Evolutionary conservation across 164 flowering plant genomes (phyloP).

Genomic region (Berberis thunbergii): DNA sequence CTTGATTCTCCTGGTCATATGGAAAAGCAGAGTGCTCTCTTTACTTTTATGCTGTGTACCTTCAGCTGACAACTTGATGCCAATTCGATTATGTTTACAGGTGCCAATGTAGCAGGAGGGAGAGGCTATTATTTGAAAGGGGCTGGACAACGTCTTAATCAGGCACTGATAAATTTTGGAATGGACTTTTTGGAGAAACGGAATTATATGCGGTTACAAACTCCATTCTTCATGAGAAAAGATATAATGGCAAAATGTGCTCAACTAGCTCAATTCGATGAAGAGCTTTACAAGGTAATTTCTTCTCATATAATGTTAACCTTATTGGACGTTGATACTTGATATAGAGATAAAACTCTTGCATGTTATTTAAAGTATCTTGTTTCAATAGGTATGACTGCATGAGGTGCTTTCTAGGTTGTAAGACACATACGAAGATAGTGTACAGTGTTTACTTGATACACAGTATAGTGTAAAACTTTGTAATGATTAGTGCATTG

Average conservation of each 20-base stretch:
- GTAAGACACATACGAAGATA: no score
- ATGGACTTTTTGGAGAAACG: conserved; percentile 62
- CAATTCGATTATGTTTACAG: conserved; percentile 18
- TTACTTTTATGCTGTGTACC: no score
- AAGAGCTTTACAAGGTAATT: conserved; percentile 92
- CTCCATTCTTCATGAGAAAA: conserved; percentile 95
- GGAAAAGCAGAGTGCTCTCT: no score
- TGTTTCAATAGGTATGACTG: no score
- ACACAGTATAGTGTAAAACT: no score
- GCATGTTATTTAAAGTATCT: no score
- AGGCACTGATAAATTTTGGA: conserved; percentile 79
- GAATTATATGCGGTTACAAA: conserved; percentile 52
- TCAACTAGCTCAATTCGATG: conserved; percentile 95
- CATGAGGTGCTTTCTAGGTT: no score
- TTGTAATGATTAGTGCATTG: no score
- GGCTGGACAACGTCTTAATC: conserved; percentile 82
- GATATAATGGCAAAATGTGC: conserved; percentile 97
- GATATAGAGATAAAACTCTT: no score
- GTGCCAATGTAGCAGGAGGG: conserved; percentile 90
- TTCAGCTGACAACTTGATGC: background rate
- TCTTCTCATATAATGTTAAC: background rate
- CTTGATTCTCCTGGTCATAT: no score
- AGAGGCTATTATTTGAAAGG: conserved; percentile 91
- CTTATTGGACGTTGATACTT: no score
- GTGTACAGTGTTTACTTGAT: no score